Evolutionary conservation across 2,329 filamentous ascomycete species (phyloP).

Genomic region (Penicillium corylophilum): DNA sequence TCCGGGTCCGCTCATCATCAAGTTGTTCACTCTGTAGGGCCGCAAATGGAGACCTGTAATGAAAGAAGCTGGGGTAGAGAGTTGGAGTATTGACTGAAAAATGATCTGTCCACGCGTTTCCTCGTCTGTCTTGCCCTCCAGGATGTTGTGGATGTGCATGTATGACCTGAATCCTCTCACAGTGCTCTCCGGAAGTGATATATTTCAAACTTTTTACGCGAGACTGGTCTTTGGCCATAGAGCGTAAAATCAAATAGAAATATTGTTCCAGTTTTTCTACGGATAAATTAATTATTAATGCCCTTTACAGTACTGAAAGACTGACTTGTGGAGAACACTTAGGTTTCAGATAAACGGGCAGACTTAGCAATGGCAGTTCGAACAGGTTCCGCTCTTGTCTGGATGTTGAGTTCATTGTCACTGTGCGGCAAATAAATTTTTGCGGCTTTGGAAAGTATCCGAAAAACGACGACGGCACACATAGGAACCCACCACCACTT

Average conservation of each 20-base stretch:
- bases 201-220: conserved; percentile 4
- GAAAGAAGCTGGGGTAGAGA: no score
- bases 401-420: conserved; percentile 2
- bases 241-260: neutral
- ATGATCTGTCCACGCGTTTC: no score
- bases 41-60: no score
- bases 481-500: conserved; percentile 8
- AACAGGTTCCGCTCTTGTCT: conserved; percentile 4
- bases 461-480: conserved; percentile 1
- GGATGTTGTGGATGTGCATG: neutral
- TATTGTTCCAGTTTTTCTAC: neutral
- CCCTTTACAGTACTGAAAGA: neutral
- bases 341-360: conserved; percentile 6
- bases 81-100: no score
- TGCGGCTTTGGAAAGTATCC: conserved; percentile 5
- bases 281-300: neutral
- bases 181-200: conserved; percentile 6
- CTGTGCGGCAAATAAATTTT: conserved; percentile 4
- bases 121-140: neutral
- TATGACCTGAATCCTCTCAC: conserved; percentile 3
- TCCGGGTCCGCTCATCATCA: conserved; percentile 5
- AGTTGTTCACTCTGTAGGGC: neutral
- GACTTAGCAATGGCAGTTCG: conserved; percentile 5
- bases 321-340: neutral
- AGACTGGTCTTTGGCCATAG: conserved; percentile 4